phyloP scores from a whole-genome alignment of 331 rosid genomes.

The Spiraea crenata region DNA sequence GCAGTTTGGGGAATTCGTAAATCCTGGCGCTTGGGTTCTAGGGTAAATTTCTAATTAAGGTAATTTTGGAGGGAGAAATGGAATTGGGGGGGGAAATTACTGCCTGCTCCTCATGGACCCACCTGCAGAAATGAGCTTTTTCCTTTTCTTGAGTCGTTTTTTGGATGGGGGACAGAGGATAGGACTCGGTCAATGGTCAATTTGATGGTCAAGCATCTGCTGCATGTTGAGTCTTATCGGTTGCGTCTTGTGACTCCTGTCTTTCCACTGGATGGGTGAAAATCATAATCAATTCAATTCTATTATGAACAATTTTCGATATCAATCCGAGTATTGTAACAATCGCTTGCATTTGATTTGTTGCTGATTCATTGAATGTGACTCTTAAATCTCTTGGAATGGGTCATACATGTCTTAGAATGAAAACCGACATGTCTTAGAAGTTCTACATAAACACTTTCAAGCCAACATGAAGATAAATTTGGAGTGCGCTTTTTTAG shows the following conservation, averaged over 20 bases:
- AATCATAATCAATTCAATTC: too few relatives aligned
- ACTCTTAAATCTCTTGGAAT: too few relatives aligned
- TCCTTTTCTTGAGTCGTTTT: too few relatives aligned
- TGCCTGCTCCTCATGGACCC: background rate
- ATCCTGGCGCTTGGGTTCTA: background rate
- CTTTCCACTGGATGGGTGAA: background rate
- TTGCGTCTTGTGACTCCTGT: constrained; percentile 20
- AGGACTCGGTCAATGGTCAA: constrained; percentile 26
- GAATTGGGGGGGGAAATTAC: background rate
- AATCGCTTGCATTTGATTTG: too few relatives aligned
- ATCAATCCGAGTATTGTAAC: too few relatives aligned
- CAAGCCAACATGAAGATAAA: too few relatives aligned
- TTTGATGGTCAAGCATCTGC: constrained; percentile 25
- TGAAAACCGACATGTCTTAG: too few relatives aligned
- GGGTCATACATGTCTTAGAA: too few relatives aligned
- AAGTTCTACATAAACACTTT: too few relatives aligned
- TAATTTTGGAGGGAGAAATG: background rate
- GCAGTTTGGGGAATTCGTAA: background rate
- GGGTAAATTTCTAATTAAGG: background rate
- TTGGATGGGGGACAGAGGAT: background rate
- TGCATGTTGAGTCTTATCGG: constrained; percentile 12
- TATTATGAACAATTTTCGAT: too few relatives aligned
- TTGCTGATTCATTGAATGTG: too few relatives aligned
- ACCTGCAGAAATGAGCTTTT: background rate
- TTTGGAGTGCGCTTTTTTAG: too few relatives aligned